Percentiles rank a stretch among this genome's conserved stretches.
phyloP scores from a whole-genome alignment of 164 flowering plant species.

The Macadamia tetraphylla region DNA sequence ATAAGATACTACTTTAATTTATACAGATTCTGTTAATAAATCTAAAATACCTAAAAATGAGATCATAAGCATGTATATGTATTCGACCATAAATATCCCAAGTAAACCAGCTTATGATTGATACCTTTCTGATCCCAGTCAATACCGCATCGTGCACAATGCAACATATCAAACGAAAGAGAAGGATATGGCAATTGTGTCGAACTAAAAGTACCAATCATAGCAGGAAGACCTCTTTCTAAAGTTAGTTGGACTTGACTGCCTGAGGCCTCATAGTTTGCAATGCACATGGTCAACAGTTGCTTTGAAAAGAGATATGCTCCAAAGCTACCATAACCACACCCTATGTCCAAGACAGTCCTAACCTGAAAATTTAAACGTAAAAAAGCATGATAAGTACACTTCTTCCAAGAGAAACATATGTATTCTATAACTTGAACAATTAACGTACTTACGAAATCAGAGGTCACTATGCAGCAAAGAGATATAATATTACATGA shows the following conservation, averaged over 20 bases:
- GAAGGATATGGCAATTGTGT: constrained; percentile 89
- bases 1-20: too few relatives aligned
- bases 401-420: not conserved
- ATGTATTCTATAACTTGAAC: not conserved
- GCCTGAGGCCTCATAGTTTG: constrained; percentile 84
- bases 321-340: constrained; percentile 99
- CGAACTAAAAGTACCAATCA: constrained; percentile 74
- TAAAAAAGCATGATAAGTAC: constrained; percentile 1
- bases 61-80: too few relatives aligned
- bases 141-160: constrained; percentile 79
- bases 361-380: constrained; percentile 54
- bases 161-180: constrained; percentile 96
- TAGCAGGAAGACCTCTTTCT: constrained; percentile 99
- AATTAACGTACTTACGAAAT: not conserved
- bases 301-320: constrained; percentile 88
- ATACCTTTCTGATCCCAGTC: constrained; percentile 97
- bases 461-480: not conserved
- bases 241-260: constrained; percentile 97
- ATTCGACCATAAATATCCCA: not conserved
- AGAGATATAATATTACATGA: not conserved
- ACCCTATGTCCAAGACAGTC: constrained; percentile 90
- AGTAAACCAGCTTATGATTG: not conserved
- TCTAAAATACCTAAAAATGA: too few relatives aligned
- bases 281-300: constrained; percentile 86
- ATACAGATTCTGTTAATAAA: too few relatives aligned